These are phyloP conservation scores for Pneumocystis sp. DNA, from an alignment of 1,139 yeast genomes.

Conservation along the genomic window DNA sequence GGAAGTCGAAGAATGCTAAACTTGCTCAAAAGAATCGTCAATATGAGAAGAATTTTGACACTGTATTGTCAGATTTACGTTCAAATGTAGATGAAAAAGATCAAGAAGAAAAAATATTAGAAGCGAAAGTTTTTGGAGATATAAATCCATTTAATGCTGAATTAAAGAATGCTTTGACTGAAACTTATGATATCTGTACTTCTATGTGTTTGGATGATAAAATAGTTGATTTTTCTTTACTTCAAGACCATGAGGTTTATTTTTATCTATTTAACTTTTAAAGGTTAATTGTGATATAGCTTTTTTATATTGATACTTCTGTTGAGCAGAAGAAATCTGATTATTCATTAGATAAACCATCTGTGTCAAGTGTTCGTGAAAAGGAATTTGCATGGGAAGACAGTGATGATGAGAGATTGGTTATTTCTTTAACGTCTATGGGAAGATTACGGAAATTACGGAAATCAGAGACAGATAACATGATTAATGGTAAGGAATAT, in stretches of 20 bases:
- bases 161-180: slow-evolving; percentile 25
- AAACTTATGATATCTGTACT: slow-evolving; percentile 13
- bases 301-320: slow-evolving; percentile 13
- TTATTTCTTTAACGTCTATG: slow-evolving; percentile 44
- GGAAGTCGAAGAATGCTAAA: background rate
- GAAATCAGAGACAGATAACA: slow-evolving; percentile 42
- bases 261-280: background rate
- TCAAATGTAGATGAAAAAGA: slow-evolving; percentile 35
- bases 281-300: background rate
- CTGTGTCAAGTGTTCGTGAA: slow-evolving; percentile 18
- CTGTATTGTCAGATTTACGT: background rate
- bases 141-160: slow-evolving; percentile 53
- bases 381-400: slow-evolving; percentile 66
- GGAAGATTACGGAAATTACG: slow-evolving; percentile 63
- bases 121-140: slow-evolving; percentile 84
- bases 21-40: background rate
- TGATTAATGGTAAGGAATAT: slow-evolving; percentile 52
- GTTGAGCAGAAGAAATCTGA: slow-evolving; percentile 22
- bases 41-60: background rate
- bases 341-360: slow-evolving; percentile 15
- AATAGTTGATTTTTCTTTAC: background rate
- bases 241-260: background rate
- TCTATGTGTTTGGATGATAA: slow-evolving; percentile 23
- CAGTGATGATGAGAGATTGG: slow-evolving; percentile 71
- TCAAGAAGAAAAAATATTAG: slow-evolving; percentile 63